Percentiles rank a stretch among this genome's conserved stretches.
phyloP scores from a whole-genome alignment of 208 protist species.

The Naegleria fowleri region DNA sequence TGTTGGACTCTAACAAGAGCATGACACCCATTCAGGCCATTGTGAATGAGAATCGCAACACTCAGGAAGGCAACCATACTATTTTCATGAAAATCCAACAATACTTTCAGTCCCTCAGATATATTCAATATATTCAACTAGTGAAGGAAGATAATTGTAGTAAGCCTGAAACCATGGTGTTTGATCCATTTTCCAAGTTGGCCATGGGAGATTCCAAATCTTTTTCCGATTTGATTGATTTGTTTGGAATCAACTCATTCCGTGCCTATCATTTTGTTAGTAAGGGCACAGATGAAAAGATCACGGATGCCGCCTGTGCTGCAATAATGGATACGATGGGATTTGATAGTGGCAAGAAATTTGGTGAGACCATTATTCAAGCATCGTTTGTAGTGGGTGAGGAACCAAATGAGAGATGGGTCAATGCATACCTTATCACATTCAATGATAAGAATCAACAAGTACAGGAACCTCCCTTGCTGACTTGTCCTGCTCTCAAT shows the following conservation, averaged over 20 bases:
- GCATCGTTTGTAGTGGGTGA: background rate
- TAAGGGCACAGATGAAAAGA: background rate
- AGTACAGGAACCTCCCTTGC: background rate
- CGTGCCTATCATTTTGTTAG: background rate
- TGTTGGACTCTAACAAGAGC: background rate
- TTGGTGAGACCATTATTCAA: background rate
- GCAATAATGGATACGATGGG: background rate
- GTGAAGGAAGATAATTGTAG: background rate
- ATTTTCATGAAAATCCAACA: background rate
- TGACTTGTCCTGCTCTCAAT: background rate
- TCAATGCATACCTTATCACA: background rate
- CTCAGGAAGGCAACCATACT: background rate
- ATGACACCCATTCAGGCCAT: background rate
- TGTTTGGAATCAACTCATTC: background rate
- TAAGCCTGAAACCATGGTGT: background rate
- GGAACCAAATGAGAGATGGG: background rate
- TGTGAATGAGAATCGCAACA: background rate
- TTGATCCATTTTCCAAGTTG: background rate
- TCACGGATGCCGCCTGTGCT: background rate
- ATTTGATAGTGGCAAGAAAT: background rate
- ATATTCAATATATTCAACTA: background rate
- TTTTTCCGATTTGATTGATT: background rate
- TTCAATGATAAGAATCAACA: background rate
- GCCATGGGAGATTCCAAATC: background rate
- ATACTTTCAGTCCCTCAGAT: background rate